Base-by-base conservation (phyloP, 768 basidiomycete species). In the Pulveroboletus frians region DNA sequence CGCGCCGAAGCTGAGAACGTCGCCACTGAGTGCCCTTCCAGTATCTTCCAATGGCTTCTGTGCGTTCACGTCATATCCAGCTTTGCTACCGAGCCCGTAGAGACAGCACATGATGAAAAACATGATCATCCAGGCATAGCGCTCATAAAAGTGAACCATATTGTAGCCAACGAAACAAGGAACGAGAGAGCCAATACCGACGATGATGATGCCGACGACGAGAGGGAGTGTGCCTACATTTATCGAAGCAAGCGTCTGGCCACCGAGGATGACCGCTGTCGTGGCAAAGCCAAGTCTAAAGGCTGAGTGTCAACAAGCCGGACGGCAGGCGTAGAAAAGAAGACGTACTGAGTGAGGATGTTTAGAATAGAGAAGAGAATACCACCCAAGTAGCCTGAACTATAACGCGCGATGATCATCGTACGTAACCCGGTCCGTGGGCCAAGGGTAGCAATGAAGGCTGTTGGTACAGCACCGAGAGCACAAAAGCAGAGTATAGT, bases 371-470 rank as follows among this genome's bases (percentile, higher is more conserved):
- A 75, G 54, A 74, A 78, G 41, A 79, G 69, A 5, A 68, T 68
- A 4, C 76, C 72, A 9, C 78, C 78, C 8, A 74, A 47, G 51
- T 75, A 79, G 3, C 79, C 79, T 2, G 71, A 72, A 50, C 71
- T 73, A 50, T 70, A 80, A 2, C 78, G 69, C 3, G 71, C 63
- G 43, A 77, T 77, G 37, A 79, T 65, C 77, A 81, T 81, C 0
- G 78, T 79, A 7, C 79, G 69, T 18, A 81, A 63, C 10, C 79
- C 80, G 2, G 77, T 80, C 52, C 64, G 59, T 0, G 80, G 79
- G 0, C 79, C 80, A 7, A 81, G 65, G 9, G 72, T 78, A 14
- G 79, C 76, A 37, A 80, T 75, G 56, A 79, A 78, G 3, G 77
- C 76, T 0, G 74, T 71, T 9, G 66, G 63, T 5, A 69, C 49